Base-by-base conservation (phyloP, 2,329 filamentous ascomycete species). In the Phyllosticta ampelicida region DNA sequence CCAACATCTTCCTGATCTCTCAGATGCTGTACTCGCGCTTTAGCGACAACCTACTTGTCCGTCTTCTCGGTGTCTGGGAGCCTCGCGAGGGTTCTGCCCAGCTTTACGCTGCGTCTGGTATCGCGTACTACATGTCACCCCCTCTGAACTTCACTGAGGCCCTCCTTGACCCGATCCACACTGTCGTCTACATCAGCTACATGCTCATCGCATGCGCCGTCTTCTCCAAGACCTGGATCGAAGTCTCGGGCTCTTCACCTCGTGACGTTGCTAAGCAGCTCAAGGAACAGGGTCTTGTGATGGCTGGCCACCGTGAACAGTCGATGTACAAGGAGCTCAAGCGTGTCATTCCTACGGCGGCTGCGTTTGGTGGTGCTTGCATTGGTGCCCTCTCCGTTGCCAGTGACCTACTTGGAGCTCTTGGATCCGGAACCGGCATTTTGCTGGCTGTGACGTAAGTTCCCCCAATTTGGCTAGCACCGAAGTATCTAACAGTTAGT, bases 311-410 rank as follows among this genome's bases (percentile, higher is more conserved):
- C 81, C 89, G 94, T 78, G 95, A 99, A 76, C 92, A 97, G 83
- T 95, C 89, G 81, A 99, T 99, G 94, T 99, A 99, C 85, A 95
- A 95, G 82, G 94, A 99, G 79, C 85, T 99, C 64, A 99, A 99
- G 88, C 88, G 94, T 70, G 94, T 99, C 69, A 99, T 99, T 65
- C 95, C 94, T 63, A 97, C 94, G 61, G 95, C 94, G 62, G 94
- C 94, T 64, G 94, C 95, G 68, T 99, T 99, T 66, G 94, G 95
- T 76, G 94, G 94, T 82, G 94, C 94, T 65, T 97, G 92, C 81
- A 99, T 99, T 79, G 94, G 94, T 80, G 92, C 89, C 66, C 85
- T 99, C 64, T 97, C 92, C 55, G 92, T 99, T 69, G 86, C 88
- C 70, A 95, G 89, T 73, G 94, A 99, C 76, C 86, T 99, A 63